A percentile compares a stretch with the other conserved stretches of the same genome.
phyloP scores from a whole-genome alignment of 164 flowering plant genomes.

The Buxus sempervirens region DNA sequence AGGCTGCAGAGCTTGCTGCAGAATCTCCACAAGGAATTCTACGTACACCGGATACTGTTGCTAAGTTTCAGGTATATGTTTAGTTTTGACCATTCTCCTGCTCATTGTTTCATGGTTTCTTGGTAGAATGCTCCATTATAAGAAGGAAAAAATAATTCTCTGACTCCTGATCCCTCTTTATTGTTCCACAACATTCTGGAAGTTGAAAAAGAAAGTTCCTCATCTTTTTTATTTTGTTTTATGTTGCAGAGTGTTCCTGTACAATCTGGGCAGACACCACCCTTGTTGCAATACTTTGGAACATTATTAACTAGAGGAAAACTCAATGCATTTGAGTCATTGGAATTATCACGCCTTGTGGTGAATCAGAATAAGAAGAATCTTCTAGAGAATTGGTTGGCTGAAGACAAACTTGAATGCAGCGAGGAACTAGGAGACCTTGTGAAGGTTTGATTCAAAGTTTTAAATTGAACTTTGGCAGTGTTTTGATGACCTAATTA shows the following conservation, averaged over 20 bases:
- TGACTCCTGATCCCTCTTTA: background rate
- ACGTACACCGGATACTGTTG: slow-evolving; percentile 97
- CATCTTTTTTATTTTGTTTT: slow-evolving; percentile 6
- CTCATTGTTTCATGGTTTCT: background rate
- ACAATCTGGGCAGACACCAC: slow-evolving; percentile 98
- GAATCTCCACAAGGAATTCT: slow-evolving; percentile 99
- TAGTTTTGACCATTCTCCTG: background rate
- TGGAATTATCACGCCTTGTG: slow-evolving; percentile 97
- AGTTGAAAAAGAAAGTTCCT: background rate
- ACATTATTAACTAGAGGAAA: slow-evolving; percentile 92
- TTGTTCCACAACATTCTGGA: background rate
- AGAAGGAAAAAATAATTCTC: background rate
- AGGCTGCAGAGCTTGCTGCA: slow-evolving; percentile 99
- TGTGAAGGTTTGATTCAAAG: slow-evolving; percentile 69
- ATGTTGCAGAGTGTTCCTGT: slow-evolving; percentile 94
- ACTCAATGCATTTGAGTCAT: slow-evolving; percentile 93
- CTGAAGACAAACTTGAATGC: slow-evolving; percentile 97
- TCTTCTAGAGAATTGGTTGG: slow-evolving; percentile 97
- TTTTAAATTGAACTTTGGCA: slow-evolving; percentile 2
- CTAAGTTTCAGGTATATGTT: slow-evolving; percentile 89
- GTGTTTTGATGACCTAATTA: background rate
- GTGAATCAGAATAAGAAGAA: slow-evolving; percentile 98
- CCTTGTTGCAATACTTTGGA: slow-evolving; percentile 95
- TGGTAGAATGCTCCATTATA: background rate
- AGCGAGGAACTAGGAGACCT: slow-evolving; percentile 99